Conservation (phyloP, 495 filamentous ascomycete genomes). For the Aspergillus sclerotioniger region DNA sequence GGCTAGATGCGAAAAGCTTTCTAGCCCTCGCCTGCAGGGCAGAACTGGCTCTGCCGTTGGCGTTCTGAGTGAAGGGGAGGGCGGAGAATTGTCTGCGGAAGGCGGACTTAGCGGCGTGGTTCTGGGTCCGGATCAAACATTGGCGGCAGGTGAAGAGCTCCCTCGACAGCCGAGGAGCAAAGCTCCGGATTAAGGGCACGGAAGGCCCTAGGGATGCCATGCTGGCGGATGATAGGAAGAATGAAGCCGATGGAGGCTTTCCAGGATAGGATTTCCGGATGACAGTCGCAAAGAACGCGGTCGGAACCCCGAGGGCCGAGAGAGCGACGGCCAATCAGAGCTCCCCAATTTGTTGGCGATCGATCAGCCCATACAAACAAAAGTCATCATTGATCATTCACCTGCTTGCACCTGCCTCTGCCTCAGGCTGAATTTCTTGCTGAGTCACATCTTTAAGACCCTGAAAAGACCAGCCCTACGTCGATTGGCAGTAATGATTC, state of each 20-base stretch:
- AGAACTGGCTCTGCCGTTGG: constrained; percentile 27
- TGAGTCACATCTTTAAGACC: too few species aligned
- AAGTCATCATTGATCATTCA: too few species aligned
- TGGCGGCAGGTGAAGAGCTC: constrained; percentile 62
- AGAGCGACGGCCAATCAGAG: background rate
- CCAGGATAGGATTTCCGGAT: background rate
- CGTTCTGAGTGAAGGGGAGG: constrained; percentile 25
- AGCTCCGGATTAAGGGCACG: constrained; percentile 31
- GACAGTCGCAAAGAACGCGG: background rate
- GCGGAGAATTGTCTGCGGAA: constrained; percentile 34
- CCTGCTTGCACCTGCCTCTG: too few species aligned
- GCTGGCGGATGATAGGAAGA: constrained; percentile 13
- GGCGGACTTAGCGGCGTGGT: constrained; percentile 29
- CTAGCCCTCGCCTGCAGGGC: constrained; percentile 28
- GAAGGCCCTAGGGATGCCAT: constrained; percentile 41
- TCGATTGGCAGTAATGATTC: too few species aligned
- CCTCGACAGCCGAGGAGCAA: constrained; percentile 50
- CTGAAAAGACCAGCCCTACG: too few species aligned
- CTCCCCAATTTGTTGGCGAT: background rate
- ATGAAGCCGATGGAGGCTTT: constrained; percentile 7
- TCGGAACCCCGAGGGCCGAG: background rate
- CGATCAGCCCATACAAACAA: background rate
- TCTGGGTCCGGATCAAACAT: constrained; percentile 48
- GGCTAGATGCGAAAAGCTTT: constrained; percentile 31
- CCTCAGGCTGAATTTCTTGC: too few species aligned